Evolutionary conservation across 2,329 filamentous ascomycete species (phyloP).

Genomic region (Huntiella omanensis): DNA sequence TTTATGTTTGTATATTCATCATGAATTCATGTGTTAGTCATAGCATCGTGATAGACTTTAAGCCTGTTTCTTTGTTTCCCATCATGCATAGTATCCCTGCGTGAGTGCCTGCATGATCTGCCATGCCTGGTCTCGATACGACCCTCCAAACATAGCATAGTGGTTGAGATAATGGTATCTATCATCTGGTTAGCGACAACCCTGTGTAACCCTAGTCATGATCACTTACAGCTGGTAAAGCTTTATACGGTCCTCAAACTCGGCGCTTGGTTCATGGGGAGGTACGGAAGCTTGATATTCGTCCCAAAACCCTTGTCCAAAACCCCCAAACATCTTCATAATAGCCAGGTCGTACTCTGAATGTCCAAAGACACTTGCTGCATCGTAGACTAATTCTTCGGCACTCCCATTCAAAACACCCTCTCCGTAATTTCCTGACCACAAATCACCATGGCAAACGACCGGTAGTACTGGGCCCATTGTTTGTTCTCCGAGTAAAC

Average conservation of each 20-base stretch:
- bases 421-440: constrained; percentile 64
- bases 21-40: too few relatives aligned
- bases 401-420: constrained; percentile 38
- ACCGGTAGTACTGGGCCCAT: constrained; percentile 53
- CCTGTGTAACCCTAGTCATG: neutral
- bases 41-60: too few relatives aligned
- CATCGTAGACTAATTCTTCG: constrained; percentile 69
- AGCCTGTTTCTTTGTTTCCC: too few relatives aligned
- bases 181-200: neutral
- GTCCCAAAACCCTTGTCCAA: constrained; percentile 48
- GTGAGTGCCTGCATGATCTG: constrained; percentile 60
- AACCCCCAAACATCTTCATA: constrained; percentile 94
- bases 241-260: constrained; percentile 67
- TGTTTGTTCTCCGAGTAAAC: constrained; percentile 50
- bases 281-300: constrained; percentile 62
- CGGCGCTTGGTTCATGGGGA: constrained; percentile 59
- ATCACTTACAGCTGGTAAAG: constrained; percentile 63
- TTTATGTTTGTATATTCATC: too few relatives aligned
- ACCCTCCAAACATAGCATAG: constrained; percentile 63
- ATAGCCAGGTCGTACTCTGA: constrained; percentile 83
- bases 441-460: constrained; percentile 80
- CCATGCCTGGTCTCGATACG: constrained; percentile 59
- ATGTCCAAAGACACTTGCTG: constrained; percentile 66
- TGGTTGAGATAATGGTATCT: constrained; percentile 88
- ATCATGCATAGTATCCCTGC: constrained; percentile 13